Conservation (phyloP, 1,139 yeast species). For the Debaryomyces udenii region DNA sequence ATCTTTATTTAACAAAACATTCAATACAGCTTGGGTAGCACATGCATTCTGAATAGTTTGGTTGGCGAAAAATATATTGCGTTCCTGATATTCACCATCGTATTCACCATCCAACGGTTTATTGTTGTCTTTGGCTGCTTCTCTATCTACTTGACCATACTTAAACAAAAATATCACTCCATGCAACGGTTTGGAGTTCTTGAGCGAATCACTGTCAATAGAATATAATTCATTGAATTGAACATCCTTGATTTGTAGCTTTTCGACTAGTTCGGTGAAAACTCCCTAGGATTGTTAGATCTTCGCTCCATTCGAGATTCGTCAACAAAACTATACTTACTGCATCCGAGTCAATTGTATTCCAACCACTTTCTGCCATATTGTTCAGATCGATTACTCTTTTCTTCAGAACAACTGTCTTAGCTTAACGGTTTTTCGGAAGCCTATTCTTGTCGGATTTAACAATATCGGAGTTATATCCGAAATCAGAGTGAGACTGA, state of each 20-base stretch:
- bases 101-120: conserved; percentile 49
- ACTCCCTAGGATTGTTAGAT: conserved; percentile 51
- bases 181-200: conserved; percentile 46
- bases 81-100: conserved; percentile 39
- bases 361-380: conserved; percentile 51
- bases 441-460: no score
- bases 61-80: conserved; percentile 59
- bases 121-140: conserved; percentile 29
- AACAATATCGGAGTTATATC: no score
- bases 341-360: conserved; percentile 73
- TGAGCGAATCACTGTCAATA: conserved; percentile 52
- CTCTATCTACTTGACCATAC: conserved; percentile 48
- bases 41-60: conserved; percentile 74
- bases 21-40: conserved; percentile 77
- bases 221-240: conserved; percentile 65
- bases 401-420: no score
- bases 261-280: conserved; percentile 65
- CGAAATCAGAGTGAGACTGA: no score
- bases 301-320: neutral
- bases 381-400: conserved; percentile 3
- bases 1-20: conserved; percentile 49
- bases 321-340: conserved; percentile 31
- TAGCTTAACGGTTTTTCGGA: no score
- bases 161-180: conserved; percentile 70
- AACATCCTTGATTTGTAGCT: conserved; percentile 56